Conservation (phyloP, 768 basidiomycete genomes). For the Amanita phalloides region DNA sequence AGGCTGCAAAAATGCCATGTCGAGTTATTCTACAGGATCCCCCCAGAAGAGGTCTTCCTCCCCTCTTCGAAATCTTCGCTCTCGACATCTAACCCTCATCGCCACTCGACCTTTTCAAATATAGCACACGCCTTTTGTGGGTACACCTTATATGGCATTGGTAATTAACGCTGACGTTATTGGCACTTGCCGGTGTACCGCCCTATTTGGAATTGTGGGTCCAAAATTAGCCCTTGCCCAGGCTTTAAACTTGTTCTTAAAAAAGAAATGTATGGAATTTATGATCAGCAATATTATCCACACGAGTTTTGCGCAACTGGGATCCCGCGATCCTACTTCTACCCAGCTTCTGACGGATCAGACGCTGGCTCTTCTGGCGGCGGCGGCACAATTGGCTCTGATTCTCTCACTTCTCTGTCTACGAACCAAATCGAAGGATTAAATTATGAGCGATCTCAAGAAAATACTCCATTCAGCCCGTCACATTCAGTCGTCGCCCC, state of each 20-base stretch:
- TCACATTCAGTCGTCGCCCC: background rate
- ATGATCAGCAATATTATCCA: background rate
- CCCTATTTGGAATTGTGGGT: background rate
- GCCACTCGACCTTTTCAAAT: background rate
- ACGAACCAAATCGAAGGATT: background rate
- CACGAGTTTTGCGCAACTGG: background rate
- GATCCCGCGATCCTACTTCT: background rate
- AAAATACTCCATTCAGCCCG: slow-evolving; percentile 1
- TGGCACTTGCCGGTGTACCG: background rate
- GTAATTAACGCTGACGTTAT: background rate
- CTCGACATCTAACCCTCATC: background rate
- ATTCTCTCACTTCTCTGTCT: background rate
- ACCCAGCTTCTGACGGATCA: background rate
- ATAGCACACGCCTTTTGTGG: background rate
- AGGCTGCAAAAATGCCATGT: background rate
- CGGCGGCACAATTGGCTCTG: background rate
- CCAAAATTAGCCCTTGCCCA: slow-evolving; percentile 3
- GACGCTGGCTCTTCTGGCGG: slow-evolving; percentile 1
- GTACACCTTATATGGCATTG: background rate
- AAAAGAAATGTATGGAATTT: background rate
- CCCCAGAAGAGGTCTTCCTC: background rate
- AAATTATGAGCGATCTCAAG: background rate
- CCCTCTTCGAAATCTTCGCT: background rate
- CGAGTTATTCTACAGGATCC: background rate
- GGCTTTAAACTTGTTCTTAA: background rate